Conservation (phyloP, 129 eudicot species). For the Heracleum sosnowskyi region DNA sequence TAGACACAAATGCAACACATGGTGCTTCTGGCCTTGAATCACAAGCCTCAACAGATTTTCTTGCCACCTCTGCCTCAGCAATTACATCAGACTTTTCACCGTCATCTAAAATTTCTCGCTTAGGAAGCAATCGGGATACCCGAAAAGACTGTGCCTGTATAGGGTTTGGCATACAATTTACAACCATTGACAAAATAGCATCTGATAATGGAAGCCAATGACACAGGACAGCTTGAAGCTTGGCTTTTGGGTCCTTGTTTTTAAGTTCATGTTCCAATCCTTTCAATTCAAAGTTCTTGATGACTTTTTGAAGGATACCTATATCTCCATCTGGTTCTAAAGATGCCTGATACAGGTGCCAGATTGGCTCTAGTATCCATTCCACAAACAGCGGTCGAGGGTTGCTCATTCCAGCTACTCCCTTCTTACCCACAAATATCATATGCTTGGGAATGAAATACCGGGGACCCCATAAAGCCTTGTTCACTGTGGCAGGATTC, state of each 20-base stretch:
- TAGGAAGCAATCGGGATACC: constrained; percentile 75
- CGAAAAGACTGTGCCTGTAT: constrained; percentile 63
- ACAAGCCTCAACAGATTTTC: constrained; percentile 82
- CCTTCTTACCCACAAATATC: constrained; percentile 80
- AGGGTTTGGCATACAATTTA: constrained; percentile 77
- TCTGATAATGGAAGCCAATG: constrained; percentile 91
- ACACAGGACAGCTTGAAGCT: constrained; percentile 85
- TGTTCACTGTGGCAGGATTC: constrained; percentile 45
- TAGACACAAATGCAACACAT: constrained; percentile 84
- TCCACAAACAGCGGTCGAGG: constrained; percentile 85
- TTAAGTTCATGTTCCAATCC: constrained; percentile 47
- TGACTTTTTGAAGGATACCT: constrained; percentile 58
- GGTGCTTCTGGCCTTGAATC: constrained; percentile 63
- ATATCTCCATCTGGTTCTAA: constrained; percentile 61
- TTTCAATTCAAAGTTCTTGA: constrained; percentile 48
- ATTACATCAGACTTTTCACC: constrained; percentile 40
- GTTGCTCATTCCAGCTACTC: constrained; percentile 46
- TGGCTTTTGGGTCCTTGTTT: constrained; percentile 67
- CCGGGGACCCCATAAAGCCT: constrained; percentile 89
- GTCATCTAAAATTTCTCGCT: constrained; percentile 49
- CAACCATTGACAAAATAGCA: constrained; percentile 79
- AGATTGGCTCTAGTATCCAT: constrained; percentile 73
- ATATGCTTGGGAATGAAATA: constrained; percentile 67
- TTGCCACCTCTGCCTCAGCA: constrained; percentile 65
- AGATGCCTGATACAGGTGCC: constrained; percentile 80